These are phyloP conservation scores for Ophiostoma sp. DNA, from an alignment of 2,329 filamentous ascomycete genomes.

Conservation along the genomic window DNA sequence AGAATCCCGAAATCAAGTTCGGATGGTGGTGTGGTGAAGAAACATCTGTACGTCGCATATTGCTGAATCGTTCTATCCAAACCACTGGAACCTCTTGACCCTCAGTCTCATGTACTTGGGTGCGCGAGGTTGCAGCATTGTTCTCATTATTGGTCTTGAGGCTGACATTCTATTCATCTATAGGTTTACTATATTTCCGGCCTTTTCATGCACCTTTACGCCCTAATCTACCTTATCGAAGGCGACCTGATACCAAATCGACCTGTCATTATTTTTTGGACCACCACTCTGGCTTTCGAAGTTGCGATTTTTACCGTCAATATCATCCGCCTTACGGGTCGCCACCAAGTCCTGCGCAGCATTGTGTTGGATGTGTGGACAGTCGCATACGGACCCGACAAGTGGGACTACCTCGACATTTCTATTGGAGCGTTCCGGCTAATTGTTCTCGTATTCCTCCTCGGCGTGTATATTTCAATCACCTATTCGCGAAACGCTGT, in stretches of 20 bases:
- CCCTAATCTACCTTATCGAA: constrained; percentile 62
- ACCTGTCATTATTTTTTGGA: constrained; percentile 80
- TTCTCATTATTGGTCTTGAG: not conserved
- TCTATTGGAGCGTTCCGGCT: constrained; percentile 55
- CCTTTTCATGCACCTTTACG: constrained; percentile 29
- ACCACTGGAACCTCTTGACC: not conserved
- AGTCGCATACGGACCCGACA: constrained; percentile 37
- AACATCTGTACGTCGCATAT: constrained; percentile 34
- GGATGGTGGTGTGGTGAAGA: constrained; percentile 79
- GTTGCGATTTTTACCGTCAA: constrained; percentile 68
- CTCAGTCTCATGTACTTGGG: not conserved
- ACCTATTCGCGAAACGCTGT: constrained; percentile 46
- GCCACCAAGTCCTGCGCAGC: constrained; percentile 35
- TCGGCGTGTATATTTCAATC: constrained; percentile 57
- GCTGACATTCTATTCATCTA: constrained; percentile 18
- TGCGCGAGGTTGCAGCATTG: not conserved
- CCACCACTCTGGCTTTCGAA: constrained; percentile 71
- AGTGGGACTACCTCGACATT: constrained; percentile 66
- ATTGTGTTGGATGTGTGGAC: constrained; percentile 44
- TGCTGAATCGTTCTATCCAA: not conserved
- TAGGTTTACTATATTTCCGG: constrained; percentile 31
- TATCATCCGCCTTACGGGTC: constrained; percentile 65
- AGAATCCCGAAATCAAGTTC: constrained; percentile 44
- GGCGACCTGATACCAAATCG: constrained; percentile 72
- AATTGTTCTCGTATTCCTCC: constrained; percentile 45